Percentiles rank a stretch among this genome's conserved stretches.
These are phyloP conservation scores for Circinella minor DNA, from an alignment of 371 early-diverging fungal genomes.

Conservation along the genomic window DNA sequence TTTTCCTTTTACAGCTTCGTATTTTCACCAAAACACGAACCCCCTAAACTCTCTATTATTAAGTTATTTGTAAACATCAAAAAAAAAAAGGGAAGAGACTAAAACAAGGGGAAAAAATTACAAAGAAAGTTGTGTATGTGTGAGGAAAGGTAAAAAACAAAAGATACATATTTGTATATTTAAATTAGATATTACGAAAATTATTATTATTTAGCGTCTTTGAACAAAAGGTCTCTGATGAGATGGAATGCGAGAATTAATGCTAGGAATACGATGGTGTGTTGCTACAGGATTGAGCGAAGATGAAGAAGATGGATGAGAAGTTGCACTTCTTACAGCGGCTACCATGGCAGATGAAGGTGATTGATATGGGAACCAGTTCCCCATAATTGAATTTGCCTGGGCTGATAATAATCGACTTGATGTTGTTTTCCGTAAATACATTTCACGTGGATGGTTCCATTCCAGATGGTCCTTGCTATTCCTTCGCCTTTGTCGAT, in stretches of 20 bases:
- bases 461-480: not conserved
- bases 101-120: not conserved
- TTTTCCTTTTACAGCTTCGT: too few relatives aligned
- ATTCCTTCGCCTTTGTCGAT: not conserved
- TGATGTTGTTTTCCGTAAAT: conserved; percentile 11
- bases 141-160: not conserved
- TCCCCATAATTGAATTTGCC: not conserved
- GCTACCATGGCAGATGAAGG: conserved; percentile 13
- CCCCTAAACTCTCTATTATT: too few relatives aligned
- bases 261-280: conserved; percentile 16
- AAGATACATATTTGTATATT: too few relatives aligned
- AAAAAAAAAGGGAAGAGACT: too few relatives aligned
- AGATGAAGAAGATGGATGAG: conserved; percentile 2
- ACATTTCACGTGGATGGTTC: conserved; percentile 12
- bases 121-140: too few relatives aligned
- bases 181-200: not conserved
- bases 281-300: conserved; percentile 13
- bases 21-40: too few relatives aligned
- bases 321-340: not conserved
- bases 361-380: conserved; percentile 11
- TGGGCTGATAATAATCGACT: conserved; percentile 12
- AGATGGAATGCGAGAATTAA: conserved; percentile 12
- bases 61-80: too few relatives aligned
- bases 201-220: not conserved
- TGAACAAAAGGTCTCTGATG: conserved; percentile 3